Percentiles rank a stretch among this genome's conserved stretches.
Evolutionary conservation across 2,329 filamentous ascomycete species (phyloP).

Genomic region (Aspergillus jensenii): DNA sequence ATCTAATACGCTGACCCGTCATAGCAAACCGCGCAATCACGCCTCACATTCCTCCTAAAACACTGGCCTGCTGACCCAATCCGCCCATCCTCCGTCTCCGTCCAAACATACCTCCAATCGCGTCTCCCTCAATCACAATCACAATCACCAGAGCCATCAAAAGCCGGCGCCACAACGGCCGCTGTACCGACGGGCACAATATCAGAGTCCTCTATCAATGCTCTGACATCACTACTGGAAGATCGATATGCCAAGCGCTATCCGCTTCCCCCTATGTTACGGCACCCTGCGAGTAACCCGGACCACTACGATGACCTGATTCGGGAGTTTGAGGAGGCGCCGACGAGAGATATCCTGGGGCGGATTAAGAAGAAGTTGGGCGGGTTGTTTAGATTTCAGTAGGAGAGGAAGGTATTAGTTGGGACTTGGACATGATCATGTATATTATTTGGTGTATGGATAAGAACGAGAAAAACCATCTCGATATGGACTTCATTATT

Average conservation of each 20-base stretch:
- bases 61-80: constrained; percentile 47
- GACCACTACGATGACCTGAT: constrained; percentile 54
- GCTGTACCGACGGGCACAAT: constrained; percentile 17
- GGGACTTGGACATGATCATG: neutral
- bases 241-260: constrained; percentile 56
- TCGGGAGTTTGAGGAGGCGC: constrained; percentile 55
- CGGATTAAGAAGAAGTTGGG: constrained; percentile 48
- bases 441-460: constrained; percentile 3
- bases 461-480: neutral
- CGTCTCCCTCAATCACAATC: constrained; percentile 24
- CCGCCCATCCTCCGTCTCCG: constrained; percentile 45
- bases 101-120: constrained; percentile 43
- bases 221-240: constrained; percentile 60
- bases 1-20: neutral
- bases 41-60: constrained; percentile 43
- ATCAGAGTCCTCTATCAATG: constrained; percentile 51
- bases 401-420: neutral
- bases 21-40: constrained; percentile 25
- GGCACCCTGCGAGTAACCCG: constrained; percentile 52
- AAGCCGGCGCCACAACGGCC: constrained; percentile 18
- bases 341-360: constrained; percentile 48
- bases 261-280: constrained; percentile 47
- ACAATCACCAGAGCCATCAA: neutral
- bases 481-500: neutral
- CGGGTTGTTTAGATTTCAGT: constrained; percentile 48